Base-by-base conservation (phyloP, 2,329 filamentous ascomycete genomes). In the Saccharata proteae region DNA sequence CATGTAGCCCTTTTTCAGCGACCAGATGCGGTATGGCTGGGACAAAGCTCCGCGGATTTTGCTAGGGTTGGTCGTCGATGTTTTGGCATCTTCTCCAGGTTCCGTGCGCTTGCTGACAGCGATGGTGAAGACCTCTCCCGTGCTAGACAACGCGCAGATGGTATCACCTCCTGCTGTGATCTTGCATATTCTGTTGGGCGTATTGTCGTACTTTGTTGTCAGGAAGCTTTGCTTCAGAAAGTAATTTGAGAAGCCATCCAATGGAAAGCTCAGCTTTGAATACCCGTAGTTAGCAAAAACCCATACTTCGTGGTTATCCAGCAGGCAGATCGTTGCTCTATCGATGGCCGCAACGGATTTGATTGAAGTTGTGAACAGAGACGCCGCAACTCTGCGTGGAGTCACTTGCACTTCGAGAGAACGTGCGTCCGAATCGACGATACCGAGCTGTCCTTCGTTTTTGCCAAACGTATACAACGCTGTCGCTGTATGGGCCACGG, bases 251-350 rank as follows among this genome's bases (percentile, higher is more conserved):
- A 83, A 77, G 5, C 73, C 70, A 41, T 86, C 80, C 19, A 82
- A 63, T 0, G 84, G 81, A 40, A 96, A 93, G 26, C 74, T 76
- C 33, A 96, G 67, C 40, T 84, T 82, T n/a, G 85, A 84, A 51
- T 93, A 96, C 4, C 88, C 88, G 47, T 93, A 96, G 43, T 92
- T 92, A 1, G 85, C 88, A 45, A 98, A 93, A 0, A 98, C 78
- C 67, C 81, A 92, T 7, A 96, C 84, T 13, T 85, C 84, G 43
- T 81, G 77, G 43, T 85, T 93, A 29, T 85, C 79, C 3, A 98
- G 69, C 16, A 98, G 60, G 39, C 85, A 80, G 2, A 79, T 77
- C 0, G 90, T 94, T 5, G 90, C 90, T 42, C 77, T 78, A 48
- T 96, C 88, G 36, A 92, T 93, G 3, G 86, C 88, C 1, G 82